Conservation (phyloP, 2,329 filamentous ascomycete species). For the Alternaria panax region DNA sequence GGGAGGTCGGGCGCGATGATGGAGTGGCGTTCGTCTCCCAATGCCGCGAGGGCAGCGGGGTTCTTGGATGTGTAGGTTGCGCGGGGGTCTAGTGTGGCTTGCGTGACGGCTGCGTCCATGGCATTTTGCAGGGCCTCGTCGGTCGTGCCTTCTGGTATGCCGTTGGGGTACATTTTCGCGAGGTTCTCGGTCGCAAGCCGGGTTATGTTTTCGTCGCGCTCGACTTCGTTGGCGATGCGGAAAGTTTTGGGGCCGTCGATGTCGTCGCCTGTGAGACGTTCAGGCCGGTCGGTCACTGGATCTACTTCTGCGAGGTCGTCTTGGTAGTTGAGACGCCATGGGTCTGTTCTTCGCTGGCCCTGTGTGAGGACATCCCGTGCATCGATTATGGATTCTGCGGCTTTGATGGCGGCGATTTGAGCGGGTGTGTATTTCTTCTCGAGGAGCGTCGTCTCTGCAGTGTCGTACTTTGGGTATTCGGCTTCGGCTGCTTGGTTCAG, state of each 20-base stretch:
- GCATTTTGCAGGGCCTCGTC: slow-evolving; percentile 32
- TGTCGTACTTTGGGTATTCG: slow-evolving; percentile 69
- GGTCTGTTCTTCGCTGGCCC: slow-evolving; percentile 74
- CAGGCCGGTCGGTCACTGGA: slow-evolving; percentile 72
- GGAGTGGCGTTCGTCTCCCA: slow-evolving; percentile 56
- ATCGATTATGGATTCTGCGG: slow-evolving; percentile 79
- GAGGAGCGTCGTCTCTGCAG: slow-evolving; percentile 57
- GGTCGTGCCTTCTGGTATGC: slow-evolving; percentile 41
- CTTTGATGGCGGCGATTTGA: slow-evolving; percentile 82
- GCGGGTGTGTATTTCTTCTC: slow-evolving; percentile 75
- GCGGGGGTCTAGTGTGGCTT: slow-evolving; percentile 53
- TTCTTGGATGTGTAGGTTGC: slow-evolving; percentile 58
- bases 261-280: slow-evolving; percentile 50
- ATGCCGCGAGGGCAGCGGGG: slow-evolving; percentile 56
- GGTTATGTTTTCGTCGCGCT: slow-evolving; percentile 42
- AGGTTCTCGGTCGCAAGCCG: slow-evolving; percentile 45
- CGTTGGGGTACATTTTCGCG: slow-evolving; percentile 47
- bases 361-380: slow-evolving; percentile 76
- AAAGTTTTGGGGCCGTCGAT: slow-evolving; percentile 34
- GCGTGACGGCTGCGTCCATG: slow-evolving; percentile 42
- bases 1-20: slow-evolving; percentile 61
- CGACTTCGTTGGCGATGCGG: slow-evolving; percentile 40
- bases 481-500: slow-evolving; percentile 41
- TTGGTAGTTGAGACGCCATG: slow-evolving; percentile 72
- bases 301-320: slow-evolving; percentile 80